Percentiles rank a stretch among this genome's conserved stretches.
Evolutionary conservation across 768 basidiomycete species (phyloP).

Genomic region (Serendipita sp.): DNA sequence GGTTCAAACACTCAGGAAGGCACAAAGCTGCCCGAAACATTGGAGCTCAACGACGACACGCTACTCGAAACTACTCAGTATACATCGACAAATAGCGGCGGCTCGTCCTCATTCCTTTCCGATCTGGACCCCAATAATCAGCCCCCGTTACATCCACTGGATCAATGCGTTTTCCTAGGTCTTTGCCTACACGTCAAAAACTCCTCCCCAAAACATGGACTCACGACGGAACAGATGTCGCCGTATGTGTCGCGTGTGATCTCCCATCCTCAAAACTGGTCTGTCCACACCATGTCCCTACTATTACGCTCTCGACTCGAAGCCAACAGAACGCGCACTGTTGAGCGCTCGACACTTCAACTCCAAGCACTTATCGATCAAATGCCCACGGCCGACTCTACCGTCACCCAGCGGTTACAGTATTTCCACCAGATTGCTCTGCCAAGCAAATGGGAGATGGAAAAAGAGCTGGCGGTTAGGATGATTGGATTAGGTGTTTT

Average conservation of each 20-base stretch:
- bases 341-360: slow-evolving; percentile 83
- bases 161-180: slow-evolving; percentile 82
- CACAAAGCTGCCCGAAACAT: slow-evolving; percentile 47
- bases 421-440: slow-evolving; percentile 71
- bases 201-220: slow-evolving; percentile 74
- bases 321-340: slow-evolving; percentile 72
- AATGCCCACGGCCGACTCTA: slow-evolving; percentile 77
- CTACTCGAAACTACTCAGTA: slow-evolving; percentile 88
- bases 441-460: slow-evolving; percentile 87
- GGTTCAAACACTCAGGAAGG: not conserved
- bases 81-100: slow-evolving; percentile 35
- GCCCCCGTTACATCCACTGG: slow-evolving; percentile 78
- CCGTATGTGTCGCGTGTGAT: slow-evolving; percentile 86
- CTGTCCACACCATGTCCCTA: slow-evolving; percentile 90
- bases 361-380: slow-evolving; percentile 93
- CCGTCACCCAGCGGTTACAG: slow-evolving; percentile 52
- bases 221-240: slow-evolving; percentile 83
- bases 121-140: slow-evolving; percentile 74
- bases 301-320: slow-evolving; percentile 87
- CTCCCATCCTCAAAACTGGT: slow-evolving; percentile 85
- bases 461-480: slow-evolving; percentile 72
- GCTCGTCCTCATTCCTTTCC: slow-evolving; percentile 30
- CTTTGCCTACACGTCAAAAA: slow-evolving; percentile 84
- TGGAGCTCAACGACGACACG: slow-evolving; percentile 88
- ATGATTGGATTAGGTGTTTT: slow-evolving; percentile 77